A percentile compares a stretch with the other conserved stretches of the same genome.
phyloP scores from a whole-genome alignment of 2,329 filamentous ascomycete genomes.

The Alternaria novae-zelandiae region DNA sequence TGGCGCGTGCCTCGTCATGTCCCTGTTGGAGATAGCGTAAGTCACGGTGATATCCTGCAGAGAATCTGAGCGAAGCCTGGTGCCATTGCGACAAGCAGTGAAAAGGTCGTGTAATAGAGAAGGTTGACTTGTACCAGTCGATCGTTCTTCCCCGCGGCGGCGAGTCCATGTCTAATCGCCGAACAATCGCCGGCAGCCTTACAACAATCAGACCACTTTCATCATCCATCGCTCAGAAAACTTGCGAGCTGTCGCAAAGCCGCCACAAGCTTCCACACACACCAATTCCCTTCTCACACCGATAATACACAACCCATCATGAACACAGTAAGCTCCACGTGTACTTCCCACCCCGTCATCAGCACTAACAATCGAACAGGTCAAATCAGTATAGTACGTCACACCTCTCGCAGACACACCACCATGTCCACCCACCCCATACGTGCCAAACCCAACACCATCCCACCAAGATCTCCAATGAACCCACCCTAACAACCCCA shows the following conservation, averaged over 20 bases:
- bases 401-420: conserved; percentile 6
- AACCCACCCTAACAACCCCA: conserved; percentile 1
- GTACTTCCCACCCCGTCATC: neutral
- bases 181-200: conserved; percentile 17
- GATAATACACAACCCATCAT: conserved; percentile 40
- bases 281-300: neutral
- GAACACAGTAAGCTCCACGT: conserved; percentile 57
- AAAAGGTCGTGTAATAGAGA: neutral
- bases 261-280: conserved; percentile 3
- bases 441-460: neutral
- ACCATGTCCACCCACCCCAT: neutral
- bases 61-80: neutral
- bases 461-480: neutral
- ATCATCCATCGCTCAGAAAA: conserved; percentile 26
- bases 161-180: conserved; percentile 1
- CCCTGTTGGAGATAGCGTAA: neutral
- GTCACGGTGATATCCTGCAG: accelerated
- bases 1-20: neutral
- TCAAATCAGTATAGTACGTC: conserved; percentile 65
- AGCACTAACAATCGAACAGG: conserved; percentile 43
- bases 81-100: neutral
- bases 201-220: conserved; percentile 41
- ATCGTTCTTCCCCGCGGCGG: neutral
- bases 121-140: neutral
- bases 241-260: conserved; percentile 14